phyloP scores from a whole-genome alignment of 345 rosid species.

The Abelmoschus esculentus region DNA sequence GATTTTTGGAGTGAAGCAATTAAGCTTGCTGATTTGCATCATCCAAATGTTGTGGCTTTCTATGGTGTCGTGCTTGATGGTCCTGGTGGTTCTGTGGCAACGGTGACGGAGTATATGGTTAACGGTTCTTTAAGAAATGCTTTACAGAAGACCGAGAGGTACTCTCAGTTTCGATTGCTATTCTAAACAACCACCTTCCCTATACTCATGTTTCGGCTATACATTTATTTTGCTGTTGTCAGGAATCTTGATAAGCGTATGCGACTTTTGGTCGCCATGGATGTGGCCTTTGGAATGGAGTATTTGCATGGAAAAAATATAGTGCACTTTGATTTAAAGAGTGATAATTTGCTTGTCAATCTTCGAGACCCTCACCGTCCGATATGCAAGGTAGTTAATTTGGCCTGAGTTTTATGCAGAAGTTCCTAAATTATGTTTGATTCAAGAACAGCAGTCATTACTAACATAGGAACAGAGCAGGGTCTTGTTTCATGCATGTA shows the following conservation, averaged over 20 bases:
- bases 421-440: not conserved
- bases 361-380: conserved; percentile 61
- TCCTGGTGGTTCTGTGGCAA: conserved; percentile 65
- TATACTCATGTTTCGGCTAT: not conserved
- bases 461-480: not conserved
- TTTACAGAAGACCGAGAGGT: conserved; percentile 53
- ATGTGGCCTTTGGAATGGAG: conserved; percentile 80
- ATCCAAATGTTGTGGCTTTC: conserved; percentile 72
- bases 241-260: conserved; percentile 37
- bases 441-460: not conserved
- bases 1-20: conserved; percentile 80
- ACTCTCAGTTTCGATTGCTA: not conserved
- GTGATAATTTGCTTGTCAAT: conserved; percentile 63
- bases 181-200: not conserved
- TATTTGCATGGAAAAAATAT: conserved; percentile 61
- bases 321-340: conserved; percentile 68
- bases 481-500: not conserved
- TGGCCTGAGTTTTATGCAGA: not conserved
- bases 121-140: conserved; percentile 67
- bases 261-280: conserved; percentile 60
- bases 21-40: conserved; percentile 74
- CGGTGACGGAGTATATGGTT: conserved; percentile 71
- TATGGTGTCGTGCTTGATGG: conserved; percentile 71
- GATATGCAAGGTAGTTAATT: conserved; percentile 52
- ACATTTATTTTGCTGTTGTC: not conserved